Conservation (phyloP, 2,329 filamentous ascomycete genomes). For the Biscogniauxia marginata region DNA sequence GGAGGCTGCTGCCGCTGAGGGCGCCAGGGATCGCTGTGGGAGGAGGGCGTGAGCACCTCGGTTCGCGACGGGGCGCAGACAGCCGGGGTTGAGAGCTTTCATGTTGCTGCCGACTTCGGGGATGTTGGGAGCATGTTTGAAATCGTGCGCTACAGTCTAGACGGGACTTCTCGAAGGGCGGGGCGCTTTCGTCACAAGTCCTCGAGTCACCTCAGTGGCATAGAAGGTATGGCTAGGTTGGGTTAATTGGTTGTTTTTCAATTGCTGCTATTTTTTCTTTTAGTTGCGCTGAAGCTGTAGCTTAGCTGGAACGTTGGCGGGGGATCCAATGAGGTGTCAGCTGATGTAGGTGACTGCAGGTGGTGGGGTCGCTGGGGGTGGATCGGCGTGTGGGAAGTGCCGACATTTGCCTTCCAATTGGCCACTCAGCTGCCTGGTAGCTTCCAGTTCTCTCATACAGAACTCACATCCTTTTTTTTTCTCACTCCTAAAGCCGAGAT, state of each 20-base stretch:
- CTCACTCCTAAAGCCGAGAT: slow-evolving; percentile 15
- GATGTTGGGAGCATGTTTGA: slow-evolving; percentile 1
- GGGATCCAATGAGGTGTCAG: not conserved
- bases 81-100: slow-evolving; percentile 22
- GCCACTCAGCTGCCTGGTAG: not conserved
- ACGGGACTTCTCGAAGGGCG: not conserved
- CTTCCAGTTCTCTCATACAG: not conserved
- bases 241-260: too few species aligned
- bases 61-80: slow-evolving; percentile 17
- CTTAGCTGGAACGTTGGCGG: too few species aligned
- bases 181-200: not conserved
- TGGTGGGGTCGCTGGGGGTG: not conserved
- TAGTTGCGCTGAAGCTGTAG: not conserved
- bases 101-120: slow-evolving; percentile 10
- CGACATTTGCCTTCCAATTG: not conserved
- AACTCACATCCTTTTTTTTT: not conserved
- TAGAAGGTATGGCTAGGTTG: too few species aligned
- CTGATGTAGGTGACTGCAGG: not conserved
- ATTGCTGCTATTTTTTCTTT: too few species aligned
- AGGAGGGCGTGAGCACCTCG: slow-evolving; percentile 3
- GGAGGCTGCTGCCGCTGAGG: slow-evolving; percentile 5
- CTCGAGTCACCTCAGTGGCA: too few species aligned
- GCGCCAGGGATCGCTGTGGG: too few species aligned
- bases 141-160: not conserved
- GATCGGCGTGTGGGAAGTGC: not conserved